These are phyloP conservation scores for Schizothecium vesticola DNA, from an alignment of 495 filamentous ascomycete genomes.

Conservation along the genomic window DNA sequence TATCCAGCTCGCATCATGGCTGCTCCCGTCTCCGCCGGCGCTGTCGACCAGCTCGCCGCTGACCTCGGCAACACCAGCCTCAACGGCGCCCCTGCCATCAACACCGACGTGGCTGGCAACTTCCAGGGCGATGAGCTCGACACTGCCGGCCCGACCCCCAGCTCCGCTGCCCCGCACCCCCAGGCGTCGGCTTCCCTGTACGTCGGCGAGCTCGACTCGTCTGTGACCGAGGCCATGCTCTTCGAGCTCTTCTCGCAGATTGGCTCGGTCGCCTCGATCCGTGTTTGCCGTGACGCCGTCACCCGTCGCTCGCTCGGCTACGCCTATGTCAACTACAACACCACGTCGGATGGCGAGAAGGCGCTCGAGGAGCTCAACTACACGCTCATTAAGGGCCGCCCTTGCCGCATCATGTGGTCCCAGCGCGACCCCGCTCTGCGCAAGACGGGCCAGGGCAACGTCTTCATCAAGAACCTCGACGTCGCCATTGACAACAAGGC, in stretches of 20 bases:
- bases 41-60: conserved; percentile 66
- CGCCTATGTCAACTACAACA: conserved; percentile 99
- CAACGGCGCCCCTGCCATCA: conserved; percentile 58
- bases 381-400: conserved; percentile 96
- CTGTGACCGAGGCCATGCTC: conserved; percentile 99
- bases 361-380: conserved; percentile 99
- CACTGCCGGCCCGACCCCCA: conserved; percentile 61
- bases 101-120: conserved; percentile 57
- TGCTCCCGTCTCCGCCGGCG: conserved; percentile 53
- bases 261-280: conserved; percentile 97
- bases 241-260: conserved; percentile 99
- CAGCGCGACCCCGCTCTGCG: conserved; percentile 98
- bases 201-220: conserved; percentile 94
- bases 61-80: conserved; percentile 56
- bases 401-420: conserved; percentile 99
- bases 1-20: conserved; percentile 48
- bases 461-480: conserved; percentile 99
- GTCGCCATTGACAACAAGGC: conserved; percentile 99
- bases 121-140: conserved; percentile 49
- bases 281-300: conserved; percentile 98
- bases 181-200: conserved; percentile 97
- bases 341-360: conserved; percentile 90
- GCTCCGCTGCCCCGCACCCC: conserved; percentile 63
- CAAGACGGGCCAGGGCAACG: conserved; percentile 98
- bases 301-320: conserved; percentile 98